phyloP scores from a whole-genome alignment of 495 filamentous ascomycete genomes.

The Umbilicaria muhlenbergii region DNA sequence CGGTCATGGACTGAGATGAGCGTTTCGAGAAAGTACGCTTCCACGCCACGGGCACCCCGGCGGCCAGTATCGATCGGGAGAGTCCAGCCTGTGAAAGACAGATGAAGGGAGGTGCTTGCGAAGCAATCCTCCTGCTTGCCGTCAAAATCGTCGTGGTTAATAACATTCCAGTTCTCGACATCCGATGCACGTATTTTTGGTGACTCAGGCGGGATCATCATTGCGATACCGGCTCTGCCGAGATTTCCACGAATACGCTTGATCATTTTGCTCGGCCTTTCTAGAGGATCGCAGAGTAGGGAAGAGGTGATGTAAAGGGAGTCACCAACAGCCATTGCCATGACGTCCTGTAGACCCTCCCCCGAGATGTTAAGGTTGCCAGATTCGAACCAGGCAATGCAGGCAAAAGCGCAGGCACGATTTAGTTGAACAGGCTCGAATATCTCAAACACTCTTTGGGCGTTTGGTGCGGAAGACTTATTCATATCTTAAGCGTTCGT shows the following conservation, averaged over 20 bases:
- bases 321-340: conserved; percentile 3
- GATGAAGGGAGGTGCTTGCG: conserved; percentile 4
- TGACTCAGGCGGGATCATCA: conserved; percentile 8
- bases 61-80: not conserved
- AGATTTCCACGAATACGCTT: conserved; percentile 7
- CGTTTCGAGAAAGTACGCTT: conserved; percentile 5
- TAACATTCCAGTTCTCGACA: conserved; percentile 5
- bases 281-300: conserved; percentile 8
- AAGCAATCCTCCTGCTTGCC: conserved; percentile 8
- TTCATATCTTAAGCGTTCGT: too few species aligned
- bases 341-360: not conserved
- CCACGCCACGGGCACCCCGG: conserved; percentile 1
- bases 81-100: conserved; percentile 6
- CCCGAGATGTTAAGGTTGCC: not conserved
- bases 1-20: conserved; percentile 7
- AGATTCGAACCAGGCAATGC: conserved; percentile 7
- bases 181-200: conserved; percentile 1
- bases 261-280: not conserved
- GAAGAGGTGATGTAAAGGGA: conserved; percentile 4
- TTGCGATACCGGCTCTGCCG: conserved; percentile 8
- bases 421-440: not conserved
- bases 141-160: conserved; percentile 8
- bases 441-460: not conserved
- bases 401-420: conserved; percentile 4
- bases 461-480: too few species aligned